These are phyloP conservation scores for Hypholoma fasciculare DNA, from an alignment of 768 basidiomycete genomes.

Conservation along the genomic window DNA sequence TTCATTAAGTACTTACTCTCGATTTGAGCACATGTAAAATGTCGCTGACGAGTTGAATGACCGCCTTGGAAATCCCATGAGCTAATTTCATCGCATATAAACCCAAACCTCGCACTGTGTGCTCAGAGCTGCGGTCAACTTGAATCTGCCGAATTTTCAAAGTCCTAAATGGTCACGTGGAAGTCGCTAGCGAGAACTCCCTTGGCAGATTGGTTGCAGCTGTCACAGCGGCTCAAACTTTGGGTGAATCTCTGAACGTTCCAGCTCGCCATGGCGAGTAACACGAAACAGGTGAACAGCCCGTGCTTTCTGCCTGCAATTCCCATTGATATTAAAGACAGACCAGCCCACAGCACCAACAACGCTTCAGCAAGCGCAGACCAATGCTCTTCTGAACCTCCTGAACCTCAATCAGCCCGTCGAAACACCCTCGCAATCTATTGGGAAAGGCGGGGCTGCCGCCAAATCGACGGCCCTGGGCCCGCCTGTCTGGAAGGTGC, in stretches of 20 bases:
- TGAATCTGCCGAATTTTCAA: too few species aligned
- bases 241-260: neutral
- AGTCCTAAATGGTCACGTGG: neutral
- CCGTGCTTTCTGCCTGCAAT: neutral
- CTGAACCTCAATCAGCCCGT: constrained; percentile 80
- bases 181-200: neutral
- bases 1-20: too few species aligned
- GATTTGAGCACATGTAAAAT: too few species aligned
- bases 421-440: constrained; percentile 32
- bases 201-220: neutral
- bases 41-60: too few species aligned
- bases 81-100: too few species aligned
- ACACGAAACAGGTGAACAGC: constrained; percentile 32
- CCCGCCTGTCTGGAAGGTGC: constrained; percentile 93
- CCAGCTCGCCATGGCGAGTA: constrained; percentile 31
- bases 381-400: constrained; percentile 77
- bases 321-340: constrained; percentile 9
- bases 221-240: neutral
- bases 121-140: too few species aligned
- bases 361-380: constrained; percentile 89
- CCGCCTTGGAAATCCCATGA: too few species aligned
- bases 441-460: constrained; percentile 37
- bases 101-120: too few species aligned
- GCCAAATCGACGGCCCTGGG: constrained; percentile 54
- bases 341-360: constrained; percentile 36